Conservation (phyloP, 768 basidiomycete species). For the Vararia minispora region DNA sequence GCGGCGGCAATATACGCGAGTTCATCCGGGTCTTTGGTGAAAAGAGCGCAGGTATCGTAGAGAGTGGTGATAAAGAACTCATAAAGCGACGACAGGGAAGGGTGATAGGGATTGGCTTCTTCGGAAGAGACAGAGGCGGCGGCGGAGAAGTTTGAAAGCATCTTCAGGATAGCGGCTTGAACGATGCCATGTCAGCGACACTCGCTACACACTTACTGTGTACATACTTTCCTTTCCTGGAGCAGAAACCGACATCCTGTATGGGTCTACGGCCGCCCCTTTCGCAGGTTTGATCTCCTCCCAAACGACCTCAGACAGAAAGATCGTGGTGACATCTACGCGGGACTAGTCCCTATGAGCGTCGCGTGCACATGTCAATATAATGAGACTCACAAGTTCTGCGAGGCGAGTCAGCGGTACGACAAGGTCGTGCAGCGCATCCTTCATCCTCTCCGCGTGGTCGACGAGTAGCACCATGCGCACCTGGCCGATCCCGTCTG, state of each 20-base stretch:
- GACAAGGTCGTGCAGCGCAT: constrained; percentile 49
- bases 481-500: constrained; percentile 11
- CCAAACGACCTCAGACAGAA: constrained; percentile 60
- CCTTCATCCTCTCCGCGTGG: constrained; percentile 54
- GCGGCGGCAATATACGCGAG: constrained; percentile 68
- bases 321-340: constrained; percentile 46
- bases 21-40: constrained; percentile 57
- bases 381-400: constrained; percentile 46
- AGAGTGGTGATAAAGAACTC: constrained; percentile 50
- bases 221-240: constrained; percentile 43
- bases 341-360: too few species aligned
- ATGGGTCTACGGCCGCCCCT: constrained; percentile 66
- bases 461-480: constrained; percentile 55
- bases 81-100: constrained; percentile 46
- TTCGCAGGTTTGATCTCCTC: constrained; percentile 58
- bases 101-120: constrained; percentile 33
- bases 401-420: constrained; percentile 61
- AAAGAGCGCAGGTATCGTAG: constrained; percentile 50
- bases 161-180: constrained; percentile 24
- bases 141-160: constrained; percentile 28
- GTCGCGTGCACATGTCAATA: too few species aligned
- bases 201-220: too few species aligned
- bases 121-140: constrained; percentile 4
- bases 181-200: too few species aligned
- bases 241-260: constrained; percentile 43